Base-by-base conservation (phyloP, 257 asterid species). In the Fraxinus americana region DNA sequence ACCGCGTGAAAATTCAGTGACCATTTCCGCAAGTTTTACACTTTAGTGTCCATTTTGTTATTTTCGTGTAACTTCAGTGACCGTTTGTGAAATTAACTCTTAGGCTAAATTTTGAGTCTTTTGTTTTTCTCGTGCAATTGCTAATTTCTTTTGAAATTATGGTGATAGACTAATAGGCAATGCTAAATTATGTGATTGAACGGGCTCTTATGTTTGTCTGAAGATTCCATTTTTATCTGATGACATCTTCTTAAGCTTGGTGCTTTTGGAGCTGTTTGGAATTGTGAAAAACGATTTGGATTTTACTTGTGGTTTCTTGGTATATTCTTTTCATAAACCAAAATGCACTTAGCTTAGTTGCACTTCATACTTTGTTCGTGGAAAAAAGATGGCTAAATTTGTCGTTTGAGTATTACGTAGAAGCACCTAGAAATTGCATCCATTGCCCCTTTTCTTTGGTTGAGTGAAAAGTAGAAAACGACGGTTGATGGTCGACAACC, bases 371-470 rank as follows among this genome's bases (percentile, higher is more conserved):
- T 0, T n/a, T 12, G 29, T 21, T 59, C 12, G 8, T 21, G 67
- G 32, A 59, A 59, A 14, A 21, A 59, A 11, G 23, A 13, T 79
- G 65, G 70, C 66, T 63, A 43, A 29, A 23, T 77, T 77, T 38
- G 43, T 79, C 12, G 12, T 70, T 74, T 85, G 48, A 66, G 12
- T 68, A 8, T 81, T 75, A 69, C 89, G 88, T 93, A 94, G 97
- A 86, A 84, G 83, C 89, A 83, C 73, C 74, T 83, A 23, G 85
- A 88, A 80, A 81, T 71, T 59, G 74, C 75, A 39, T 82, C 87
- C 71, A 69, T 54, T 17, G 34, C 34, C 3, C 34, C 34, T 30
- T 30, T 30, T 30, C 34, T 30, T 30, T 30, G 4, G 34, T 30
- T 30, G 34, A 30, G 34, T 30, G 34, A 30, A 30, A 30, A 30